phyloP scores from a whole-genome alignment of 768 basidiomycete species.

The Udeniomyces megalosporus region DNA sequence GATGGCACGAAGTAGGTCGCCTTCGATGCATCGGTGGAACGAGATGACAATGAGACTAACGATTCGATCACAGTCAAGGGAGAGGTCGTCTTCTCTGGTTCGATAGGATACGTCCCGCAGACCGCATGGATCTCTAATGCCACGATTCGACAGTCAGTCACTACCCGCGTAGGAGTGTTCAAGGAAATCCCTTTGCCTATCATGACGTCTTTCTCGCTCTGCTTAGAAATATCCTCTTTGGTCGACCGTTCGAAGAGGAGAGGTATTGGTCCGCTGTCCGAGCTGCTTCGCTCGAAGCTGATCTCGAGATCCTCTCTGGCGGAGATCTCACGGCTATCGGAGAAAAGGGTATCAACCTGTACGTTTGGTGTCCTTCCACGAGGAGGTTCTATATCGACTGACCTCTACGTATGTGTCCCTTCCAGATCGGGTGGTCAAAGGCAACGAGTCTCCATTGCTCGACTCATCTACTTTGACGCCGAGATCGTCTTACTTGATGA shows the following conservation, averaged over 20 bases:
- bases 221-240: slow-evolving; percentile 47
- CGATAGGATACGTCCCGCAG: slow-evolving; percentile 61
- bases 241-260: slow-evolving; percentile 60
- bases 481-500: slow-evolving; percentile 84
- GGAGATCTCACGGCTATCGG: slow-evolving; percentile 57
- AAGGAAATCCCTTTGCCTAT: too few relatives aligned
- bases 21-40: slow-evolving; percentile 19
- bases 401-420: neutral
- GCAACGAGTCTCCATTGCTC: slow-evolving; percentile 69
- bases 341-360: slow-evolving; percentile 52
- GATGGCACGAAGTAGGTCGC: slow-evolving; percentile 48
- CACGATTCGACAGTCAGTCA: slow-evolving; percentile 37
- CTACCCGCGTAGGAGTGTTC: too few relatives aligned
- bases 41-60: too few relatives aligned
- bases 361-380: neutral
- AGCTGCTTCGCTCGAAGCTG: slow-evolving; percentile 61
- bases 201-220: neutral
- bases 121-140: slow-evolving; percentile 83
- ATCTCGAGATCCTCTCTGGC: slow-evolving; percentile 56
- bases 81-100: neutral
- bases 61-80: neutral
- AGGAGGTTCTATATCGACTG: neutral
- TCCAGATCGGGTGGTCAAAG: slow-evolving; percentile 53
- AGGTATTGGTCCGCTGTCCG: slow-evolving; percentile 65
- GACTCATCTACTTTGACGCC: slow-evolving; percentile 69